Evolutionary conservation across 305 asterid genomes (phyloP).

Genomic region (Solanum hybrid): DNA sequence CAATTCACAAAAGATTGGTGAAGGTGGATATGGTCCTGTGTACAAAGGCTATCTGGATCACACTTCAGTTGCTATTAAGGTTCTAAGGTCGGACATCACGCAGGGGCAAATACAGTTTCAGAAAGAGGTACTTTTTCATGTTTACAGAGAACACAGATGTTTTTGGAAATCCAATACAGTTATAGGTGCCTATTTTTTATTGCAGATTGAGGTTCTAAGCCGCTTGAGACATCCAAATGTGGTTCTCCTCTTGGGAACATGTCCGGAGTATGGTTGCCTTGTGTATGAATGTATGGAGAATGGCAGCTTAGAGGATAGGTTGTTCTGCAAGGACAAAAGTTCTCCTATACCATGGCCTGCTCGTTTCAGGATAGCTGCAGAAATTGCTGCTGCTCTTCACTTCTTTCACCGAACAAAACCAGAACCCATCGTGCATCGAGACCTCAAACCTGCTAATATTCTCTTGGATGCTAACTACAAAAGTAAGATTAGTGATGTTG

Average conservation of each 20-base stretch:
- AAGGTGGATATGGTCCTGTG: slow-evolving; percentile 48
- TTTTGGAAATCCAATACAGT: background rate
- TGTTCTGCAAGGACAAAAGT: slow-evolving; percentile 43
- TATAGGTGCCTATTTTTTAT: background rate
- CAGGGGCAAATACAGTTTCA: slow-evolving; percentile 74
- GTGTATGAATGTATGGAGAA: slow-evolving; percentile 75
- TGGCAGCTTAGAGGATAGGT: slow-evolving; percentile 82
- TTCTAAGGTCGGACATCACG: slow-evolving; percentile 28
- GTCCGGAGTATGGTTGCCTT: slow-evolving; percentile 79
- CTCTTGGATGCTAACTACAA: slow-evolving; percentile 59
- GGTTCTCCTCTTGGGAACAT: slow-evolving; percentile 88
- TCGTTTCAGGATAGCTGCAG: slow-evolving; percentile 73
- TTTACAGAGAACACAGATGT: background rate
- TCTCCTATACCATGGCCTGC: slow-evolving; percentile 52
- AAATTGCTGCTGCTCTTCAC: slow-evolving; percentile 70
- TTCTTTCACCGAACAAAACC: slow-evolving; percentile 77
- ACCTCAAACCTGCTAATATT: slow-evolving; percentile 84
- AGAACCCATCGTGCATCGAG: slow-evolving; percentile 87
- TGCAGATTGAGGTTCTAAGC: slow-evolving; percentile 73
- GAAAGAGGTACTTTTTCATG: slow-evolving; percentile 45
- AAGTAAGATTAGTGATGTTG: slow-evolving; percentile 82
- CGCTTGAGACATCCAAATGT: slow-evolving; percentile 80
- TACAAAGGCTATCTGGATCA: slow-evolving; percentile 31
- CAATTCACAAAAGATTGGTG: slow-evolving; percentile 26
- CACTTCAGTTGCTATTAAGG: slow-evolving; percentile 39